Base-by-base conservation (phyloP, 1,139 yeast genomes). In the Geotrichum europaeum region DNA sequence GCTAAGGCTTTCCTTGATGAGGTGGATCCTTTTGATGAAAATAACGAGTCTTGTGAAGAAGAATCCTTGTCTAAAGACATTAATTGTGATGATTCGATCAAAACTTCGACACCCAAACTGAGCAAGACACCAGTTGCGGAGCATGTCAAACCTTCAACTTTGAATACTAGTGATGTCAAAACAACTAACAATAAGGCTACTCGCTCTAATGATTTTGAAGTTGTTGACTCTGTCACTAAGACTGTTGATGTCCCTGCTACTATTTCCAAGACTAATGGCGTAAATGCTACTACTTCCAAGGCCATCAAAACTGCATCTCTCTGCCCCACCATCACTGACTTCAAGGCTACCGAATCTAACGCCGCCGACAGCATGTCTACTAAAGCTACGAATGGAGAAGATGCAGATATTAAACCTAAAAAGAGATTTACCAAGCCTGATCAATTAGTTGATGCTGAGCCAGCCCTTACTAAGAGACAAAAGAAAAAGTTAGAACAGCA, bases 401-500 rank as follows among this genome's bases (percentile, higher is more conserved):
- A 36, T 1, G 6, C 4, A 36, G 43, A 36, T 5, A 13, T n/a
- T 2, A 36, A 36, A 15, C 43, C 43, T 13, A 36, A 15, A 36
- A 36, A 36, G n/a, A 15, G 43, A 13, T 36, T 36, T 36, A 36
- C 43, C 43, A 36, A 36, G 18, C 43, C 43, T 36, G 43, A 36
- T 36, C 43, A 15, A 5, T 36, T 36, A 10, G 53, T 20, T 4
- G 53, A 50, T 10, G 13, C 53, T 28, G 40, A 18, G 2, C 22
- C 36, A 10, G 18, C 18, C 18, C 30, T 30, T 30, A 53, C 61
- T 2, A 53, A 53, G n/a, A 40, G 61, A 30, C 61, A 59, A 36
- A 32, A 30, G 32, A 55, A 54, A 20, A 59, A 55, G 36, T 36
- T 59, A 1, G 56, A 55, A 28, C 57, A 59, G 20, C 52, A 51